Evolutionary conservation across 2,329 filamentous ascomycete genomes (phyloP).

Genomic region (Aspergillus pseudonomiae): DNA sequence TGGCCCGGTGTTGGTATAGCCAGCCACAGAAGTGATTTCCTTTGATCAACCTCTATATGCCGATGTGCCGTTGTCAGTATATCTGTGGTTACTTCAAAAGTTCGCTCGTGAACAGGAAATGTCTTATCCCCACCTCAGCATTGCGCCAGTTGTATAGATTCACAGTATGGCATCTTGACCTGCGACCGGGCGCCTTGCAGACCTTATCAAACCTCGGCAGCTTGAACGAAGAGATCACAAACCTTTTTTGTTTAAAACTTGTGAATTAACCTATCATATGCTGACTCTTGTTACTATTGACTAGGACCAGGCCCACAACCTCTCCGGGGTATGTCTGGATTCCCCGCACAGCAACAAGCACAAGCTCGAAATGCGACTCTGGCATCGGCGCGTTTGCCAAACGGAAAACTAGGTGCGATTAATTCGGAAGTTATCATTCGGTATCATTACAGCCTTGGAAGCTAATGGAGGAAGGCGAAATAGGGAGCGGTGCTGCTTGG

Average conservation of each 20-base stretch:
- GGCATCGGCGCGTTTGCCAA: conserved; percentile 54
- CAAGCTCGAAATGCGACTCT: conserved; percentile 52
- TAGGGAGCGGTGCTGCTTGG: conserved; percentile 60
- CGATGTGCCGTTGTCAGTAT: too few relatives aligned
- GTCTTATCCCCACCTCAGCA: neutral
- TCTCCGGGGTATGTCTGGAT: conserved; percentile 57
- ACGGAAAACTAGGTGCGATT: conserved; percentile 56
- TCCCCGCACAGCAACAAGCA: conserved; percentile 55
- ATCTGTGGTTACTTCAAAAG: conserved; percentile 2
- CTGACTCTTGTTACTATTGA: conserved; percentile 19
- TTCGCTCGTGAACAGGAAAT: conserved; percentile 8
- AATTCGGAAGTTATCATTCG: neutral
- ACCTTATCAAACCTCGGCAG: neutral
- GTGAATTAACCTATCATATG: neutral
- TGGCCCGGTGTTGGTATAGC: conserved; percentile 18
- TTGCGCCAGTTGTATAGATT: conserved; percentile 26
- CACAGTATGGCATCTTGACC: conserved; percentile 20
- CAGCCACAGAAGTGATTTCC: conserved; percentile 1
- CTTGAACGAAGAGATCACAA: too few relatives aligned
- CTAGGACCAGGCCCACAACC: conserved; percentile 54
- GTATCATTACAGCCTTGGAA: conserved; percentile 10
- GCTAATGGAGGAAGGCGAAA: conserved; percentile 27
- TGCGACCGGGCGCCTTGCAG: conserved; percentile 21
- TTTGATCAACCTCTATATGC: neutral
- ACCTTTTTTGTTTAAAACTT: neutral